A percentile compares a stretch with the other conserved stretches of the same genome.
Conservation (phyloP, 305 asterid species). For the Fraxinus floribunda region DNA sequence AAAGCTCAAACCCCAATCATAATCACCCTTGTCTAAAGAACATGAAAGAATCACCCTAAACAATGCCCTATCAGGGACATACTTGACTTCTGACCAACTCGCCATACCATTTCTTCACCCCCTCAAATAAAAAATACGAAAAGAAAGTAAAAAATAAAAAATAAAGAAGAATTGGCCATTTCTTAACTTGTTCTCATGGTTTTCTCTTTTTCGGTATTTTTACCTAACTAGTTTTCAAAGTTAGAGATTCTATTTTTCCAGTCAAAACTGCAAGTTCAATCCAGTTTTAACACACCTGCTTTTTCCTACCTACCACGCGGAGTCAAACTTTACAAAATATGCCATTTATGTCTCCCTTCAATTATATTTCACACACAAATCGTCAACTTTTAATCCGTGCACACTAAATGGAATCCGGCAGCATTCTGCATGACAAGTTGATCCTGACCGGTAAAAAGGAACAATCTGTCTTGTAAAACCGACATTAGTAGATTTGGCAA, state of each 20-base stretch:
- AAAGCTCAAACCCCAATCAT: slow-evolving; percentile 45
- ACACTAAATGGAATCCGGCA: background rate
- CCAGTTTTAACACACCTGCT: background rate
- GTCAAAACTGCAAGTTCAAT: background rate
- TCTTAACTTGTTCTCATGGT: no score
- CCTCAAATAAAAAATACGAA: background rate
- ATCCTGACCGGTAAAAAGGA: background rate
- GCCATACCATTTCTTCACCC: slow-evolving; percentile 41
- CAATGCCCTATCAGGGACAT: slow-evolving; percentile 30
- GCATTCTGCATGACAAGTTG: background rate
- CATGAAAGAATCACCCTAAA: slow-evolving; percentile 25
- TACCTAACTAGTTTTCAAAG: no score
- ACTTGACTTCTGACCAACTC: slow-evolving; percentile 25
- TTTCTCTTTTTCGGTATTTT: no score
- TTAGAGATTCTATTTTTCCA: no score
- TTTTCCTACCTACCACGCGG: background rate
- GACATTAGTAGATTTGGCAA: background rate
- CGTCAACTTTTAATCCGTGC: background rate
- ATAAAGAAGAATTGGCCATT: no score
- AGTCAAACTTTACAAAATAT: background rate
- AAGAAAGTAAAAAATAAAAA: no score
- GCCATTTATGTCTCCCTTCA: background rate
- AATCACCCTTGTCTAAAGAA: slow-evolving; percentile 40
- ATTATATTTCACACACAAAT: background rate
- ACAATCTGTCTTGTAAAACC: background rate